These are phyloP conservation scores for Eucalyptus sp. DNA, from an alignment of 345 rosid genomes.

Conservation along the genomic window DNA sequence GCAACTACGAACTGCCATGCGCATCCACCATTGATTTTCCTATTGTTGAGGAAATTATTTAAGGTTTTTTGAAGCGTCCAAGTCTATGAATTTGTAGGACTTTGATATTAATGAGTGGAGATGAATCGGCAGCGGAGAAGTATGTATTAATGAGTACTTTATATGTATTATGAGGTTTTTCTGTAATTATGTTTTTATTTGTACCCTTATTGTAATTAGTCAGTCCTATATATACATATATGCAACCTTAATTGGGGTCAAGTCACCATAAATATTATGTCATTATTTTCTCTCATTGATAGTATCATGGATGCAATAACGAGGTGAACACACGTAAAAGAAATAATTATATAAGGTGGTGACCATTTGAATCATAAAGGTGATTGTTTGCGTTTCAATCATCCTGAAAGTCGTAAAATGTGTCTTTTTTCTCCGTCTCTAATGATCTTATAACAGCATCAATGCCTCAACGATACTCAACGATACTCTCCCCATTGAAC, in stretches of 20 bases:
- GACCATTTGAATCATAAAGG: neutral
- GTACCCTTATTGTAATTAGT: fast-evolving
- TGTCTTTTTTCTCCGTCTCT: fast-evolving
- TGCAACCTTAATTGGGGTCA: no score
- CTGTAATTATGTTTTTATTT: no score
- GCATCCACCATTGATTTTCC: neutral
- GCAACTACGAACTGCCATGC: neutral
- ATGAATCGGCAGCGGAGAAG: neutral
- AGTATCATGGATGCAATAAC: neutral
- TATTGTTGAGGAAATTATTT: neutral
- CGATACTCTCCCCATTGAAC: neutral
- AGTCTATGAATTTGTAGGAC: neutral
- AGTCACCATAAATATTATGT: no score
- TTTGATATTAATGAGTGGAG: neutral
- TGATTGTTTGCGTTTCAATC: neutral
- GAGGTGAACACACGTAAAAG: fast-evolving
- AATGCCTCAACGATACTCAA: neutral
- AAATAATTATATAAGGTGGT: neutral
- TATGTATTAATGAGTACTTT: no score
- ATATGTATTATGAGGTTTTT: no score
- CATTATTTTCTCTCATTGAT: no score
- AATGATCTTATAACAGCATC: neutral
- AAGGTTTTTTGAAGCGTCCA: neutral
- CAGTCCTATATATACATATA: no score
- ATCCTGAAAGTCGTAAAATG: fast-evolving